Evolutionary conservation across 495 filamentous ascomycete genomes (phyloP).

Genomic region (Penicillium antarcticum): DNA sequence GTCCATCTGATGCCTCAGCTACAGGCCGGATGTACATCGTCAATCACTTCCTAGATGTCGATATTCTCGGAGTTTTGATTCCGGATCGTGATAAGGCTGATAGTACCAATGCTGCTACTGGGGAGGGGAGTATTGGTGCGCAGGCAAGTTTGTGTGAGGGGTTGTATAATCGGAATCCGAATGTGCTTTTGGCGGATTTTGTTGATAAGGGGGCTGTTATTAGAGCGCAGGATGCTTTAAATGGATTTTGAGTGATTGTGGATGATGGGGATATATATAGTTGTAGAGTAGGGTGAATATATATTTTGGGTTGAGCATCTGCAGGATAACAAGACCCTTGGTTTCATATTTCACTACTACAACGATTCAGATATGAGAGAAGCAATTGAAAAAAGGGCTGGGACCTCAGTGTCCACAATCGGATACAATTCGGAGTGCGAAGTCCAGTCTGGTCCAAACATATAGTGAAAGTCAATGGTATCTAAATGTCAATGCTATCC

Average conservation of each 20-base stretch:
- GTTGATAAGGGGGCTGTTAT: conserved; percentile 61
- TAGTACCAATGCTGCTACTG: conserved; percentile 54
- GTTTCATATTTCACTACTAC: too few species aligned
- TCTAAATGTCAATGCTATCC: not conserved
- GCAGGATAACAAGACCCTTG: too few species aligned
- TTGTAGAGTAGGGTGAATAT: too few species aligned
- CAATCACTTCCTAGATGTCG: conserved; percentile 47
- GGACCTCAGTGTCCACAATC: too few species aligned
- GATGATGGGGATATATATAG: not conserved
- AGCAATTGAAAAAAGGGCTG: too few species aligned
- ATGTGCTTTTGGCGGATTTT: conserved; percentile 66
- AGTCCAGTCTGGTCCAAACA: too few species aligned
- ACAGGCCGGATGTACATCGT: conserved; percentile 53
- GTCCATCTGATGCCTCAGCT: conserved; percentile 47
- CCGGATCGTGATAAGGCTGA: conserved; percentile 52
- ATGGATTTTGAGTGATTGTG: conserved; percentile 46
- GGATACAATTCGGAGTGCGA: too few species aligned
- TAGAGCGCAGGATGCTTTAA: conserved; percentile 52
- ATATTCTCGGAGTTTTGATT: conserved; percentile 46
- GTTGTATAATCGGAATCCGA: conserved; percentile 54
- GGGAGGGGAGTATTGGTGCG: conserved; percentile 54
- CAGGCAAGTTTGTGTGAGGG: conserved; percentile 51
- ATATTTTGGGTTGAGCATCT: too few species aligned
- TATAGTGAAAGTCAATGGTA: too few species aligned
- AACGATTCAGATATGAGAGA: too few species aligned